These are phyloP conservation scores for Glycine soja DNA, from an alignment of 306 rosid genomes.

Conservation along the genomic window DNA sequence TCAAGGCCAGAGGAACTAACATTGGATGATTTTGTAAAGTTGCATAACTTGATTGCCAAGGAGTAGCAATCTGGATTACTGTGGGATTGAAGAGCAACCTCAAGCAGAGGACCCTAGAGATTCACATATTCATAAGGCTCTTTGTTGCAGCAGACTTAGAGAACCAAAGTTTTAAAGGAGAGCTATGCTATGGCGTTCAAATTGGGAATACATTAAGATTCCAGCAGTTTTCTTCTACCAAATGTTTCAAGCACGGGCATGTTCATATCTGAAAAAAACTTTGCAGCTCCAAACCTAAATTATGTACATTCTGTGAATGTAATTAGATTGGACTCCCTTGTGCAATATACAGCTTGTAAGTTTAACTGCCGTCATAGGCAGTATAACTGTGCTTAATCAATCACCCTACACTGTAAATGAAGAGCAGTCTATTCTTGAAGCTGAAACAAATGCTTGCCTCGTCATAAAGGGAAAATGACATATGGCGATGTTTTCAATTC, in stretches of 20 bases:
- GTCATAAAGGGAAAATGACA: conserved; percentile 9
- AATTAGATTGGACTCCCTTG: neutral
- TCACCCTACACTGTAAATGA: conserved; percentile 2
- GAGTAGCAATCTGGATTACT: conserved; percentile 42
- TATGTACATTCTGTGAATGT: conserved; percentile 16
- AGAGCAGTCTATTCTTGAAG: conserved; percentile 18
- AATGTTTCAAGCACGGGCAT: conserved; percentile 19
- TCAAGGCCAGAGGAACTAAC: conserved; percentile 90
- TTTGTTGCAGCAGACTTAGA: conserved; percentile 10
- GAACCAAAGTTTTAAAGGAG: conserved; percentile 16
- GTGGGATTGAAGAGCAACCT: conserved; percentile 36
- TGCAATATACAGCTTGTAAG: conserved; percentile 34
- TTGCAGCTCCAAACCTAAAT: conserved; percentile 5
- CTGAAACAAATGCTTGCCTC: conserved; percentile 23
- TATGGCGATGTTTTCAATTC: conserved; percentile 1
- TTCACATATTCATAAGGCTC: conserved; percentile 4
- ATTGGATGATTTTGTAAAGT: conserved; percentile 70
- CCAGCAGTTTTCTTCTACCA: conserved; percentile 30
- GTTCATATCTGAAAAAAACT: conserved; percentile 15
- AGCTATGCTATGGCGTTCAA: conserved; percentile 15
- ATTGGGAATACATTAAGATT: conserved; percentile 18
- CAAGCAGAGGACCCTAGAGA: neutral
- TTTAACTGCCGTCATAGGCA: conserved; percentile 30
- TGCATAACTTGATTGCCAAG: conserved; percentile 71
- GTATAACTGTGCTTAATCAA: neutral